Conservation (phyloP, 495 filamentous ascomycete genomes). For the Daldinia decipiens region DNA sequence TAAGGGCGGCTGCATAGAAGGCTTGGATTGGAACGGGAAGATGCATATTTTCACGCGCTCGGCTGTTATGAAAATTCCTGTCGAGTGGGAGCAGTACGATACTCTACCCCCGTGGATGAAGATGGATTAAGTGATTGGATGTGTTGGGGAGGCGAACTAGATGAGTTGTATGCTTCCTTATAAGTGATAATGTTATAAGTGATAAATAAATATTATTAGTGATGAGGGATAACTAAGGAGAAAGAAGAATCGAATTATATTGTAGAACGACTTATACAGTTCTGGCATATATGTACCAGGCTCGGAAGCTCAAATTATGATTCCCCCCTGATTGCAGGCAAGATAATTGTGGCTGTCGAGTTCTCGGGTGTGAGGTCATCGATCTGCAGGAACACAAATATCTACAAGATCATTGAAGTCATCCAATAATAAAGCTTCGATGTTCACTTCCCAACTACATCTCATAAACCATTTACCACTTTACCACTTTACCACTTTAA, state of each 20-base stretch:
- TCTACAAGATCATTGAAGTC: background rate
- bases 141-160: background rate
- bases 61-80: slow-evolving; percentile 50
- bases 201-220: no score
- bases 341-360: background rate
- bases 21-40: slow-evolving; percentile 46
- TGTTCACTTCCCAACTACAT: background rate
- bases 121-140: slow-evolving; percentile 4
- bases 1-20: slow-evolving; percentile 64
- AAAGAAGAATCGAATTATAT: background rate
- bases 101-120: slow-evolving; percentile 39
- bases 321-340: background rate
- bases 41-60: slow-evolving; percentile 54
- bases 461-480: background rate
- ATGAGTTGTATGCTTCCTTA: background rate
- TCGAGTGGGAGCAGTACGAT: slow-evolving; percentile 52
- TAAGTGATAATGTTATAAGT: no score
- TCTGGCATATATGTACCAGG: no score
- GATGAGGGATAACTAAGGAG: no score
- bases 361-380: slow-evolving; percentile 45
- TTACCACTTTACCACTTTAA: no score
- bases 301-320: background rate
- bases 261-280: background rate
- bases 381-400: slow-evolving; percentile 38
- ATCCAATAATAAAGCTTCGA: background rate